Evolutionary conservation across 2,329 filamentous ascomycete species (phyloP).

Genomic region (Stagonosporopsis rhizophila): DNA sequence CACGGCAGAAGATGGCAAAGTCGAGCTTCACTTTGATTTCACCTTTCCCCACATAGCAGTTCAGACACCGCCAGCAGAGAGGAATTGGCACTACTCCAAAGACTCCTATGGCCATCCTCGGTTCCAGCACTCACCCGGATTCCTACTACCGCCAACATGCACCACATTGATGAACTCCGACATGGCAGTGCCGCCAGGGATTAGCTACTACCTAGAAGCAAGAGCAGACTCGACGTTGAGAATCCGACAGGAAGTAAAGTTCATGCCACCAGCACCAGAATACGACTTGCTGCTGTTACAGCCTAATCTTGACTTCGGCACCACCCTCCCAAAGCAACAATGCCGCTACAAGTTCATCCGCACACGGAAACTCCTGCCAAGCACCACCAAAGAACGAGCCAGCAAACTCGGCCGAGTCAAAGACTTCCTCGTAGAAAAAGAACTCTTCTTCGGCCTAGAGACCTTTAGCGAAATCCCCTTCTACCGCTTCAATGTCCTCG

Average conservation of each 20-base stretch:
- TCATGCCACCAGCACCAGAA: slow-evolving; percentile 20
- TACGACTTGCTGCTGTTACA: slow-evolving; percentile 26
- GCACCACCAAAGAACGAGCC: slow-evolving; percentile 24
- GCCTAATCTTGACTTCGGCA: slow-evolving; percentile 25
- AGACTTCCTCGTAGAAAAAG: slow-evolving; percentile 30
- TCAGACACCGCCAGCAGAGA: slow-evolving; percentile 21
- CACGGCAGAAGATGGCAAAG: slow-evolving; percentile 31
- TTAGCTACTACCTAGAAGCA: slow-evolving; percentile 31
- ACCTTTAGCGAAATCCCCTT: slow-evolving; percentile 31
- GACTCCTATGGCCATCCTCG: slow-evolving; percentile 31
- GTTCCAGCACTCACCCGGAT: slow-evolving; percentile 37
- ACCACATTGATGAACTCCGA: slow-evolving; percentile 7
- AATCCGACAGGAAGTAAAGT: slow-evolving; percentile 21
- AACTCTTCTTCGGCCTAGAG: slow-evolving; percentile 30
- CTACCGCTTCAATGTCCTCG: slow-evolving; percentile 32
- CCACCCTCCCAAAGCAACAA: slow-evolving; percentile 25
- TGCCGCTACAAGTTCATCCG: slow-evolving; percentile 31
- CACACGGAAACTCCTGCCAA: slow-evolving; percentile 32
- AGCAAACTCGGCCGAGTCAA: slow-evolving; percentile 31
- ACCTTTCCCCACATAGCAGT: slow-evolving; percentile 30
- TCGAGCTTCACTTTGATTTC: slow-evolving; percentile 38
- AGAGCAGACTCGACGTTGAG: slow-evolving; percentile 6
- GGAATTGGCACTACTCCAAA: slow-evolving; percentile 23
- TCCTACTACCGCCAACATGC: slow-evolving; percentile 28
- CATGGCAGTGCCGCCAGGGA: slow-evolving; percentile 14